A percentile compares a stretch with the other conserved stretches of the same genome.
Conservation (phyloP, 805 yeast genomes). For the Starmerella lactis-condensi region DNA sequence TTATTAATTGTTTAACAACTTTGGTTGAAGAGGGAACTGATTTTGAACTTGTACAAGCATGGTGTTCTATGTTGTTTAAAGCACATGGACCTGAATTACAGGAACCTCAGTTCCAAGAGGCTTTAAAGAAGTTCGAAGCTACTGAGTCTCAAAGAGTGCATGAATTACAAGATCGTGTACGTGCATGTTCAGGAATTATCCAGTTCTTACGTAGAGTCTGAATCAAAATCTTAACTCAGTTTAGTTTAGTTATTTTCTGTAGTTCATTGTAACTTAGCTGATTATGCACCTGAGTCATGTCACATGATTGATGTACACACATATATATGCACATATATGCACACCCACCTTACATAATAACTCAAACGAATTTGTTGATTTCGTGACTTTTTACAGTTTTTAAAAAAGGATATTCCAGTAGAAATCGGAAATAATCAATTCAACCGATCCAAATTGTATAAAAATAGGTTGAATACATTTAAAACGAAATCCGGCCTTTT, state of each 20-base stretch:
- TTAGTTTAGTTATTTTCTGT: neutral
- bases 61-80: conserved; percentile 53
- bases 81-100: conserved; percentile 37
- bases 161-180: conserved; percentile 45
- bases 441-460: too few species aligned
- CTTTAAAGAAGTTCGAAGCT: conserved; percentile 34
- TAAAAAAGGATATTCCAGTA: too few species aligned
- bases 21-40: conserved; percentile 41
- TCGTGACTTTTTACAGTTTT: too few species aligned
- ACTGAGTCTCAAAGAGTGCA: conserved; percentile 28
- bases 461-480: too few species aligned
- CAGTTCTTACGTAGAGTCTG: conserved; percentile 29
- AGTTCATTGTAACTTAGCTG: neutral
- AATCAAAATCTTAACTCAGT: too few species aligned
- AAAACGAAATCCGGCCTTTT: too few species aligned
- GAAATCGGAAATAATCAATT: too few species aligned
- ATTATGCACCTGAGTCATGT: neutral
- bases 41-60: conserved; percentile 66
- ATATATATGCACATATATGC: too few species aligned
- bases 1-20: conserved; percentile 45
- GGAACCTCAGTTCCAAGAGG: conserved; percentile 25
- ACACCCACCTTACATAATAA: too few species aligned
- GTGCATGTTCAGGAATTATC: conserved; percentile 67
- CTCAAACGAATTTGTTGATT: too few species aligned
- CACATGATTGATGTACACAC: too few species aligned